These are phyloP conservation scores for Rhinocladiella mackenziei DNA, from an alignment of 2,329 filamentous ascomycete genomes.

Conservation along the genomic window DNA sequence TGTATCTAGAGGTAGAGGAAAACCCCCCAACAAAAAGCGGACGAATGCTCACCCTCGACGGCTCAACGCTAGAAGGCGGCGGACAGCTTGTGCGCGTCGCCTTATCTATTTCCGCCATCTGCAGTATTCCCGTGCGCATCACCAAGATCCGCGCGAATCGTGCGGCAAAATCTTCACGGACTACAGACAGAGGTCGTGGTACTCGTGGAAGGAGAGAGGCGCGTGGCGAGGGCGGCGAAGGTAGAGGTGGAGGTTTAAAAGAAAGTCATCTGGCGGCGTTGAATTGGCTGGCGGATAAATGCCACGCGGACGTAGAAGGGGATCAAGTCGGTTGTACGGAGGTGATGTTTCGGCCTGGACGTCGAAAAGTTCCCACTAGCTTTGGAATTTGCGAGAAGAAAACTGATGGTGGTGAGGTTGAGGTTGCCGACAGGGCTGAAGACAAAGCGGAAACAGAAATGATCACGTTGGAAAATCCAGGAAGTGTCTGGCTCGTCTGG, in stretches of 20 bases:
- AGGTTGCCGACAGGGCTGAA: background rate
- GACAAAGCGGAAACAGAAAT: conserved; percentile 23
- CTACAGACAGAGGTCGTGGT: conserved; percentile 1
- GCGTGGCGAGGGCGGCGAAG: background rate
- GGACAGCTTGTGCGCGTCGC: conserved; percentile 59
- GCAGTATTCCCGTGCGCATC: conserved; percentile 48
- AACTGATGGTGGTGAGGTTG: background rate
- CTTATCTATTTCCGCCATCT: conserved; percentile 53
- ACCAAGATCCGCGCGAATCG: conserved; percentile 53
- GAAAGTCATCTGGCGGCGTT: conserved; percentile 55
- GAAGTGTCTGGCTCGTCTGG: conserved; percentile 53
- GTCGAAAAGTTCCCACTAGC: too few species aligned
- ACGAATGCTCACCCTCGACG: conserved; percentile 44
- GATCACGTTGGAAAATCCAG: conserved; percentile 48
- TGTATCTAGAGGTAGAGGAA: too few species aligned
- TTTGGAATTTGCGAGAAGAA: too few species aligned
- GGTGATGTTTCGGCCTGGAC: conserved; percentile 32
- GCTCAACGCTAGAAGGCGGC: conserved; percentile 58
- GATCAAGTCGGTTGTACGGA: conserved; percentile 37
- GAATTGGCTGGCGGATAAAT: conserved; percentile 50
- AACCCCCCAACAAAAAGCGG: too few species aligned
- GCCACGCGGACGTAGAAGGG: conserved; percentile 40
- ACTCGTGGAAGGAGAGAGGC: background rate
- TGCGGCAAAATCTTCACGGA: background rate
- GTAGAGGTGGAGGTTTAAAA: conserved; percentile 52